A percentile compares a stretch with the other conserved stretches of the same genome.
phyloP scores from a whole-genome alignment of 2,329 filamentous ascomycete genomes.

The Aspergillus texensis region DNA sequence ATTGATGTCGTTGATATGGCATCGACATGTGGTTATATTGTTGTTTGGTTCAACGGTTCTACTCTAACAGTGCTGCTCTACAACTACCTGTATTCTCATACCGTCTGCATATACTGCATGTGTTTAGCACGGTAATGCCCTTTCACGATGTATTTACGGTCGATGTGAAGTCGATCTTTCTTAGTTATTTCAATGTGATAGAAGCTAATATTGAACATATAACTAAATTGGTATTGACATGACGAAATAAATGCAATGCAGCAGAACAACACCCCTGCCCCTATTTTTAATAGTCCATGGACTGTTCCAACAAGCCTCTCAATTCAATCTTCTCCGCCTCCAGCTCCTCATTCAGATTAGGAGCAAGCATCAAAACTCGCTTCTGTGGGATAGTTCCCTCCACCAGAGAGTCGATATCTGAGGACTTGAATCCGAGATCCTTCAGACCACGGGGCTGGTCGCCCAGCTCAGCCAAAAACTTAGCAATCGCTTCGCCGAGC shows the following conservation, averaged over 20 bases:
- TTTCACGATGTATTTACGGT: neutral
- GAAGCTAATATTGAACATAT: neutral
- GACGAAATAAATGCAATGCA: too few relatives aligned
- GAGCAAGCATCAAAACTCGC: slow-evolving; percentile 87
- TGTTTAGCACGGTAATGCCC: too few relatives aligned
- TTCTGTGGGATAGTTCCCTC: slow-evolving; percentile 94
- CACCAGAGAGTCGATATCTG: slow-evolving; percentile 79
- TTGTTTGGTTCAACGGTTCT: neutral
- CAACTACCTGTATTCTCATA: neutral
- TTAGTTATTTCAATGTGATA: neutral
- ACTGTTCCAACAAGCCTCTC: slow-evolving; percentile 67
- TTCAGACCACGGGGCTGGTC: slow-evolving; percentile 89
- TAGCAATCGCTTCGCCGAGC: slow-evolving; percentile 76
- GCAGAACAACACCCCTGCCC: neutral
- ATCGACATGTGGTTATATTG: neutral
- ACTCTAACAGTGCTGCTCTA: neutral
- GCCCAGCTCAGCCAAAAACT: slow-evolving; percentile 80
- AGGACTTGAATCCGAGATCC: slow-evolving; percentile 74
- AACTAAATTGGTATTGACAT: neutral
- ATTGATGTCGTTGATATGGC: neutral
- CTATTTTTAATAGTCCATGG: slow-evolving; percentile 53
- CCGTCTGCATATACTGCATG: too few relatives aligned
- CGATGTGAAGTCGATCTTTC: neutral
- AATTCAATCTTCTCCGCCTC: slow-evolving; percentile 73
- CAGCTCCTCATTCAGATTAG: slow-evolving; percentile 72